These are phyloP conservation scores for Theobroma grandiflorum DNA, from an alignment of 441 rosid species.

Conservation along the genomic window DNA sequence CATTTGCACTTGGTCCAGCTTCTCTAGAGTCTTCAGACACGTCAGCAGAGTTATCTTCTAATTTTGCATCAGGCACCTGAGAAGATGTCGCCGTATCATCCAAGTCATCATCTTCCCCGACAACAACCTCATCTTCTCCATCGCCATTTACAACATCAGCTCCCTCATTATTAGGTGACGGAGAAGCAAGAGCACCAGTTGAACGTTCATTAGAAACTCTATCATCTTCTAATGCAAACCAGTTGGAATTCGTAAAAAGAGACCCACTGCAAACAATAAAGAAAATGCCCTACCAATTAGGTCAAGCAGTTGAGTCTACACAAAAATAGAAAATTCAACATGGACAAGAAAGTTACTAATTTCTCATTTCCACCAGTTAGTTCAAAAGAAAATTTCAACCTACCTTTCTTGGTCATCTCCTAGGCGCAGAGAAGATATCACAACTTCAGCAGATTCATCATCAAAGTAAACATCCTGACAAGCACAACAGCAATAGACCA, in stretches of 20 bases:
- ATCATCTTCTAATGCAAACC: slow-evolving; percentile 93
- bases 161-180: slow-evolving; percentile 64
- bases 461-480: slow-evolving; percentile 98
- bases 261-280: slow-evolving; percentile 64
- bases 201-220: slow-evolving; percentile 63
- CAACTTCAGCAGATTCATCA: slow-evolving; percentile 99
- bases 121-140: slow-evolving; percentile 44
- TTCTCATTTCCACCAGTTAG: not conserved
- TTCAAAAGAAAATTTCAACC: not conserved
- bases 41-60: slow-evolving; percentile 43
- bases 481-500: slow-evolving; percentile 35
- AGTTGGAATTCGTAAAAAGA: slow-evolving; percentile 86
- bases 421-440: slow-evolving; percentile 91
- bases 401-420: slow-evolving; percentile 96
- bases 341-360: not conserved
- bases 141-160: slow-evolving; percentile 38
- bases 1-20: slow-evolving; percentile 46
- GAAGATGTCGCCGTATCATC: slow-evolving; percentile 62
- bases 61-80: slow-evolving; percentile 43
- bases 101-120: slow-evolving; percentile 56
- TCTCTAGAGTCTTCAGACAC: slow-evolving; percentile 48
- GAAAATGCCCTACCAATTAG: slow-evolving; percentile 8
- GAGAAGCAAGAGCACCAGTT: slow-evolving; percentile 59
- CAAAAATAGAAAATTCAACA: slow-evolving; percentile 13
- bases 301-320: not conserved